These are phyloP conservation scores for Ormosia emarginata DNA, from an alignment of 306 rosid species.

Conservation along the genomic window DNA sequence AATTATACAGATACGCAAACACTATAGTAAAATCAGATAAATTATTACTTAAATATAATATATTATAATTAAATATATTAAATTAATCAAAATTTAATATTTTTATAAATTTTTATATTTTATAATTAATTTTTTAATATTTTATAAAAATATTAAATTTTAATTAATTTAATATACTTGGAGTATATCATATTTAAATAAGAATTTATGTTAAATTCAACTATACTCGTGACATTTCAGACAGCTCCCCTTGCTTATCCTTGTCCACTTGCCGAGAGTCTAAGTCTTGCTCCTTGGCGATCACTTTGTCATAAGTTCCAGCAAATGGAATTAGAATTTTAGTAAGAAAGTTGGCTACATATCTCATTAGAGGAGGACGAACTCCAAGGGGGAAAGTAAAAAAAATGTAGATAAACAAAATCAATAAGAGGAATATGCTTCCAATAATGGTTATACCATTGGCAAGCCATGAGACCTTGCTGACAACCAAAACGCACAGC, in stretches of 20 bases:
- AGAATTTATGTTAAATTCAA: too few relatives aligned
- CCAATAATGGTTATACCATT: background rate
- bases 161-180: too few relatives aligned
- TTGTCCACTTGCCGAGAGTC: background rate
- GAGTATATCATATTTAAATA: too few relatives aligned
- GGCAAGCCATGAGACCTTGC: background rate
- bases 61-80: too few relatives aligned
- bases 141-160: too few relatives aligned
- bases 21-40: too few relatives aligned
- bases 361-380: background rate
- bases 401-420: background rate
- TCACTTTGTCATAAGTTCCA: background rate
- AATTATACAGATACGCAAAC: too few relatives aligned
- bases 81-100: too few relatives aligned
- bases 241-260: background rate
- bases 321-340: background rate
- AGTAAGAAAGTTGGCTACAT: background rate
- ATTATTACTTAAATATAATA: too few relatives aligned
- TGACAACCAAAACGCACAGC: background rate
- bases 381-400: background rate
- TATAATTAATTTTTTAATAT: too few relatives aligned
- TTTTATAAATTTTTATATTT: too few relatives aligned
- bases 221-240: background rate
- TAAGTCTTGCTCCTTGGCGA: background rate
- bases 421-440: background rate